Evolutionary conservation across 345 rosid species (phyloP).

Genomic region (Citrus mangshanensis): DNA sequence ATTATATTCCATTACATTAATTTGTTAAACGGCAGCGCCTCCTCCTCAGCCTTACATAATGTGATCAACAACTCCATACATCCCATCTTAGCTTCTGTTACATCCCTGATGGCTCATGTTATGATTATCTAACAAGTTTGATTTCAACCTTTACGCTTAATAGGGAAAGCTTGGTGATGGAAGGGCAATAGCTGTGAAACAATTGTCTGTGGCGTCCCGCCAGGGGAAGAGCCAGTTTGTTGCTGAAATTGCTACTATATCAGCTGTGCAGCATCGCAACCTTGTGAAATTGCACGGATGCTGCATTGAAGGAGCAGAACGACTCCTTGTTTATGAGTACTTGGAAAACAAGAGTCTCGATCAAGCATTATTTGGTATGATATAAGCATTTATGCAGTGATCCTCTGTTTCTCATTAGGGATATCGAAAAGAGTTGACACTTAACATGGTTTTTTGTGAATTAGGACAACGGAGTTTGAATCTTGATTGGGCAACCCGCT

Average conservation of each 20-base stretch:
- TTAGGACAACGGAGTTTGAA: constrained; percentile 34
- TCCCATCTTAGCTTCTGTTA: no score
- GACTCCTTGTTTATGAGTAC: constrained; percentile 51
- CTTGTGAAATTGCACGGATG: constrained; percentile 55
- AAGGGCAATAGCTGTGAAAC: constrained; percentile 8
- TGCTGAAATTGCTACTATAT: constrained; percentile 22
- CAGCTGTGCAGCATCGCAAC: constrained; percentile 50
- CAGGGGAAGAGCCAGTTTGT: constrained; percentile 23
- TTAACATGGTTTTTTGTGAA: constrained; percentile 10
- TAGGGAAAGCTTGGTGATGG: constrained; percentile 13
- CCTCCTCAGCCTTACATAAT: no score
- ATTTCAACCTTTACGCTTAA: neutral
- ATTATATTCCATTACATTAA: neutral
- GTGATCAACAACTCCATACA: no score
- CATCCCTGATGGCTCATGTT: no score
- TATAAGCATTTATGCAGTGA: neutral
- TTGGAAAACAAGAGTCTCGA: constrained; percentile 57
- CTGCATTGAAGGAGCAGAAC: constrained; percentile 40
- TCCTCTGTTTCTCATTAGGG: no score
- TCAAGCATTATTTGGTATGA: constrained; percentile 40
- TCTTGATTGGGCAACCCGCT: constrained; percentile 43
- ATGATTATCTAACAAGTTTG: neutral
- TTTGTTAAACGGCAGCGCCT: no score
- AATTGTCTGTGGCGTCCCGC: constrained; percentile 14
- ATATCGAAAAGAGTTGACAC: neutral